phyloP scores from a whole-genome alignment of 345 rosid genomes.

The Limnanthes douglasii region DNA sequence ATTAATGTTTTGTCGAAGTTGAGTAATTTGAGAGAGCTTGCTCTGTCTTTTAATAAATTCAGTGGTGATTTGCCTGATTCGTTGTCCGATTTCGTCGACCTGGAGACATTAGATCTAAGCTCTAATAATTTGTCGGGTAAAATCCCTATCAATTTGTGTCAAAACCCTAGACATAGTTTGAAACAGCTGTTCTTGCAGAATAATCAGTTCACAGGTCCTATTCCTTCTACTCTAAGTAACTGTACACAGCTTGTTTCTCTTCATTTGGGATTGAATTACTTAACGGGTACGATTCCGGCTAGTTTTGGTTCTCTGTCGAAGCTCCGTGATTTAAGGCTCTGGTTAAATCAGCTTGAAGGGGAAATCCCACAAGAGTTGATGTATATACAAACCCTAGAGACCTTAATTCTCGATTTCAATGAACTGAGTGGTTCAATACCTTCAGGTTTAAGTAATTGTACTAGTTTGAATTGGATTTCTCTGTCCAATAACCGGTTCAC shows the following conservation, averaged over 20 bases:
- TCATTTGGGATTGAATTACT: conserved; percentile 74
- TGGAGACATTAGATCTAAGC: conserved; percentile 72
- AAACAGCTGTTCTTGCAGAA: conserved; percentile 58
- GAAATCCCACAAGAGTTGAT: conserved; percentile 67
- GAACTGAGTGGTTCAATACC: conserved; percentile 66
- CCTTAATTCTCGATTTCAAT: conserved; percentile 84
- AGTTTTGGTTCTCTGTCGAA: conserved; percentile 56
- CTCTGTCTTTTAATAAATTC: conserved; percentile 44
- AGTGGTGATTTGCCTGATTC: conserved; percentile 51
- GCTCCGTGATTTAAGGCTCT: conserved; percentile 70
- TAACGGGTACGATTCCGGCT: conserved; percentile 60
- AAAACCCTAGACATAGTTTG: conserved; percentile 27
- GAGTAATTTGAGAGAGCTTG: conserved; percentile 37
- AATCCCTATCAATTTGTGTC: conserved; percentile 47
- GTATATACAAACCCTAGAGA: conserved; percentile 38
- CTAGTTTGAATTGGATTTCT: conserved; percentile 75
- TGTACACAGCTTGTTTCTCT: conserved; percentile 79
- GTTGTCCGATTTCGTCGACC: conserved; percentile 31
- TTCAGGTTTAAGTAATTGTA: conserved; percentile 57
- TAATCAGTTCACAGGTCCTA: conserved; percentile 46
- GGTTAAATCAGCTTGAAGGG: conserved; percentile 75
- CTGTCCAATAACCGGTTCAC: conserved; percentile 62
- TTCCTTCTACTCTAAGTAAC: conserved; percentile 60
- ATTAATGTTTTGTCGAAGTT: conserved; percentile 37
- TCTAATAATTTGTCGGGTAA: conserved; percentile 48